These are phyloP conservation scores for Metschnikowia proteae DNA, from an alignment of 805 yeast genomes.

Conservation along the genomic window DNA sequence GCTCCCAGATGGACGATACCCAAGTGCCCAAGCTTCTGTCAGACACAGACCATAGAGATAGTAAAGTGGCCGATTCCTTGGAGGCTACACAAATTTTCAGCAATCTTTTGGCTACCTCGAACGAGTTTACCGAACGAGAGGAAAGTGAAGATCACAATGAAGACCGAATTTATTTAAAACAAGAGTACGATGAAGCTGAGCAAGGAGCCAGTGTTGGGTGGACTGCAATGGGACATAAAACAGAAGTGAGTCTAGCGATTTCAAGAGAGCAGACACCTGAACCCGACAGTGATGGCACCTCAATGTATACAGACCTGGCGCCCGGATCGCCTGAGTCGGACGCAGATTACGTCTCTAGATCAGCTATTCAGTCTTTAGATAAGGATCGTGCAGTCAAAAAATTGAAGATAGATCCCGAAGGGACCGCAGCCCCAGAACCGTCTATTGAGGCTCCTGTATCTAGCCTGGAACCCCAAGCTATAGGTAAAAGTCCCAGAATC, in stretches of 20 bases:
- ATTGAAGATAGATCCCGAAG: not conserved
- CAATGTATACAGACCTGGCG: slow-evolving; percentile 11
- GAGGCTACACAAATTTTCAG: slow-evolving; percentile 1
- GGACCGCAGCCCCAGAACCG: not conserved
- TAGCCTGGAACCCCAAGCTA: not conserved
- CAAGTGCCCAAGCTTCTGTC: not conserved
- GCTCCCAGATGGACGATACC: not conserved
- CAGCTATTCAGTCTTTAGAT: slow-evolving; percentile 1
- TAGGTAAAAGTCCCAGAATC: not conserved
- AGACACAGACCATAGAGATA: not conserved
- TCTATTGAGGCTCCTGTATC: not conserved
- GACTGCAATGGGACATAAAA: not conserved
- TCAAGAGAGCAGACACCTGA: slow-evolving; percentile 16
- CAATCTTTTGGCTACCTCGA: not conserved
- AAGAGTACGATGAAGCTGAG: not conserved
- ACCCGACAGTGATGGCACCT: slow-evolving; percentile 7
- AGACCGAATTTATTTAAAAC: not conserved
- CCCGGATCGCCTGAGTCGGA: slow-evolving; percentile 9
- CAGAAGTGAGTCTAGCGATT: not conserved
- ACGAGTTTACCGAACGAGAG: not conserved
- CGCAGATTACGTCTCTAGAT: not conserved
- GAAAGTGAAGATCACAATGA: not conserved
- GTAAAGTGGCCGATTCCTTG: not conserved
- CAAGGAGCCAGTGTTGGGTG: not conserved
- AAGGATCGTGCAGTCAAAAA: slow-evolving; percentile 9